These are phyloP conservation scores for Cladosporium velox DNA, from an alignment of 2,329 filamentous ascomycete species.

Conservation along the genomic window DNA sequence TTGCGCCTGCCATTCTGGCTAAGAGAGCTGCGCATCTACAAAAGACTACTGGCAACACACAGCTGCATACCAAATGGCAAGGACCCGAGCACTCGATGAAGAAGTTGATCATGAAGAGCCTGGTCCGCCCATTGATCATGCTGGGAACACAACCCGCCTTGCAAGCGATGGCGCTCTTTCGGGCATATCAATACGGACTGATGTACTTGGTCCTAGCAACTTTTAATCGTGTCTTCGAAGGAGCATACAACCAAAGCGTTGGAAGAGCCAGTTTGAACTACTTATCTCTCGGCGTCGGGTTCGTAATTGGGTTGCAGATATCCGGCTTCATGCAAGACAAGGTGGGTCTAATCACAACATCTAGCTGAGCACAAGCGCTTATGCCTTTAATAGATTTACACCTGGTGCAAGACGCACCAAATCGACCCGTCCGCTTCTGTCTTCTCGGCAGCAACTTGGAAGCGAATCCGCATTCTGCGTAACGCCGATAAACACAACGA, in stretches of 20 bases:
- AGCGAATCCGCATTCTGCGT: conserved; percentile 3
- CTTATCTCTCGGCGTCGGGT: conserved; percentile 46
- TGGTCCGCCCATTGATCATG: conserved; percentile 33
- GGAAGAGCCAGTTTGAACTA: conserved; percentile 31
- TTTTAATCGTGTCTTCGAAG: conserved; percentile 23
- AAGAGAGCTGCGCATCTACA: conserved; percentile 56
- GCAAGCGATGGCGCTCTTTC: conserved; percentile 30
- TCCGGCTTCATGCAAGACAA: conserved; percentile 26
- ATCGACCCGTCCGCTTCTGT: conserved; percentile 26
- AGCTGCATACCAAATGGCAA: conserved; percentile 31
- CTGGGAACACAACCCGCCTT: conserved; percentile 31
- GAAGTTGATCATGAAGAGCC: conserved; percentile 28
- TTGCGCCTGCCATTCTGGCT: conserved; percentile 62
- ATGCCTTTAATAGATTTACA: conserved; percentile 18
- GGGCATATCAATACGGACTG: conserved; percentile 30
- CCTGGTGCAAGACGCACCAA: conserved; percentile 27
- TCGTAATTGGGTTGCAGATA: conserved; percentile 48
- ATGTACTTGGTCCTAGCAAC: conserved; percentile 34
- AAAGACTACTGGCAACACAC: conserved; percentile 36
- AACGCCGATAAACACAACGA: not conserved
- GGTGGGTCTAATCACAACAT: not conserved
- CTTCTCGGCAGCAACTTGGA: conserved; percentile 24
- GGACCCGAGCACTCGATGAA: conserved; percentile 29
- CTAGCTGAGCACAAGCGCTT: not conserved
- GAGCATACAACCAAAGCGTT: conserved; percentile 29